These are phyloP conservation scores for Penicillium sp. DNA, from an alignment of 2,329 filamentous ascomycete species.

Conservation along the genomic window DNA sequence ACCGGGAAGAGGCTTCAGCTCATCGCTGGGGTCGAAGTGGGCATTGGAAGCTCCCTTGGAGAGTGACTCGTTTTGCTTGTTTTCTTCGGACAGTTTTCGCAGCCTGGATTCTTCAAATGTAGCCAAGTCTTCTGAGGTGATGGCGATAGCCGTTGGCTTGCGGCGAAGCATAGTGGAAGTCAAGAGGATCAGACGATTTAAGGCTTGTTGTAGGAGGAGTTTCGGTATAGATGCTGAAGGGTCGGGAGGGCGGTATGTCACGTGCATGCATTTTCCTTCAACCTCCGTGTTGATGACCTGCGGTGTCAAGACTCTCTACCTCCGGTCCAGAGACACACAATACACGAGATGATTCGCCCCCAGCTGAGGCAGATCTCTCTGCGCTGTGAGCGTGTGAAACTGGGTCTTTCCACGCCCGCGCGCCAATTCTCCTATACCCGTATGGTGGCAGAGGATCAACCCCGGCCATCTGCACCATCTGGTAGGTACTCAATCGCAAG, in stretches of 20 bases:
- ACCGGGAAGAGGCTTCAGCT: slow-evolving; percentile 52
- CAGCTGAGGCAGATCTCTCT: slow-evolving; percentile 23
- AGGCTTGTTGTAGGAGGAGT: too few relatives aligned
- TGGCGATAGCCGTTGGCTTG: slow-evolving; percentile 52
- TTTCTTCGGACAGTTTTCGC: slow-evolving; percentile 32
- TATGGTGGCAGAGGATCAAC: slow-evolving; percentile 18
- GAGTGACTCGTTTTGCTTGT: slow-evolving; percentile 23
- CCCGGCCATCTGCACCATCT: slow-evolving; percentile 16
- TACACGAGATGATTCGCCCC: slow-evolving; percentile 31
- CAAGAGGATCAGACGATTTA: neutral
- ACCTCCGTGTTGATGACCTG: slow-evolving; percentile 1
- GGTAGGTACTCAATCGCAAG: slow-evolving; percentile 25
- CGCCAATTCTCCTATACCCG: slow-evolving; percentile 31
- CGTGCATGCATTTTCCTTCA: slow-evolving; percentile 13
- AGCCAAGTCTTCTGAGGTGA: slow-evolving; percentile 51
- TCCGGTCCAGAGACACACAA: slow-evolving; percentile 1
- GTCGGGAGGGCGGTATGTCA: slow-evolving; percentile 4
- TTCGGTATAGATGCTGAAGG: neutral
- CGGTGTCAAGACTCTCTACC: neutral
- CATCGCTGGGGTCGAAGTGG: slow-evolving; percentile 50
- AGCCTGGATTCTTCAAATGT: slow-evolving; percentile 48
- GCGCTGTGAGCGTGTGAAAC: slow-evolving; percentile 13
- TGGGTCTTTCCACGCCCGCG: slow-evolving; percentile 14
- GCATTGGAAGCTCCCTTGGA: slow-evolving; percentile 24
- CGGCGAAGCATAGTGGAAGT: slow-evolving; percentile 49